A percentile compares a stretch with the other conserved stretches of the same genome.
Evolutionary conservation across 352 stramenopile species (phyloP).

Genomic region (Blastocystis sp.): DNA sequence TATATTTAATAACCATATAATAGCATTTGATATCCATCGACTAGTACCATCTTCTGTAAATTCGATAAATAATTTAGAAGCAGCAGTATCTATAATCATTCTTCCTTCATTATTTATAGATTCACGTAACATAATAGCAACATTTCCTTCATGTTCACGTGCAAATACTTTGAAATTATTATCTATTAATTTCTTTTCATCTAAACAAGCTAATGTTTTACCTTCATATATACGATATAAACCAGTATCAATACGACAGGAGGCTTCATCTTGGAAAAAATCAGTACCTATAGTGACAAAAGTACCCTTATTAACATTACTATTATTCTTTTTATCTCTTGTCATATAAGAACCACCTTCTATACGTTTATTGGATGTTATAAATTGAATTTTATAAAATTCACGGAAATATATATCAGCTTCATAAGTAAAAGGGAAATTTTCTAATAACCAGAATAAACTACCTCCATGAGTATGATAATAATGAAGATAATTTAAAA

Average conservation of each 20-base stretch:
- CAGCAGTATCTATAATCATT: constrained; percentile 34
- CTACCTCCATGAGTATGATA: constrained; percentile 5
- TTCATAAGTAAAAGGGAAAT: constrained; percentile 16
- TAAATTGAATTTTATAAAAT: constrained; percentile 12
- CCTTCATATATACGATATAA: constrained; percentile 10
- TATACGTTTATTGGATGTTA: constrained; percentile 6
- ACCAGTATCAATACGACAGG: constrained; percentile 16
- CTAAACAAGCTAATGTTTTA: not conserved
- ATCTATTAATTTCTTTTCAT: constrained; percentile 16
- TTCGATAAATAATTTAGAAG: constrained; percentile 12
- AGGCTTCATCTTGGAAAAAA: not conserved
- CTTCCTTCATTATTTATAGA: not conserved
- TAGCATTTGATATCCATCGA: constrained; percentile 15
- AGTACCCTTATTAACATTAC: not conserved
- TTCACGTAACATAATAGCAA: constrained; percentile 11
- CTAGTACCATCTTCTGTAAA: constrained; percentile 11
- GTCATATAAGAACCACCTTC: constrained; percentile 4
- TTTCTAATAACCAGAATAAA: constrained; percentile 15
- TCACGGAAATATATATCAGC: constrained; percentile 7
- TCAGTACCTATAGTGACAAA: constrained; percentile 12
- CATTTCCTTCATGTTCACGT: not conserved
- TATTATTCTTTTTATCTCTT: not conserved
- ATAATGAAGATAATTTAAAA: not conserved
- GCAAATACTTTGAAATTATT: constrained; percentile 18
- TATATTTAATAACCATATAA: constrained; percentile 13